phyloP scores from a whole-genome alignment of 768 basidiomycete genomes.

The Mycena pura region DNA sequence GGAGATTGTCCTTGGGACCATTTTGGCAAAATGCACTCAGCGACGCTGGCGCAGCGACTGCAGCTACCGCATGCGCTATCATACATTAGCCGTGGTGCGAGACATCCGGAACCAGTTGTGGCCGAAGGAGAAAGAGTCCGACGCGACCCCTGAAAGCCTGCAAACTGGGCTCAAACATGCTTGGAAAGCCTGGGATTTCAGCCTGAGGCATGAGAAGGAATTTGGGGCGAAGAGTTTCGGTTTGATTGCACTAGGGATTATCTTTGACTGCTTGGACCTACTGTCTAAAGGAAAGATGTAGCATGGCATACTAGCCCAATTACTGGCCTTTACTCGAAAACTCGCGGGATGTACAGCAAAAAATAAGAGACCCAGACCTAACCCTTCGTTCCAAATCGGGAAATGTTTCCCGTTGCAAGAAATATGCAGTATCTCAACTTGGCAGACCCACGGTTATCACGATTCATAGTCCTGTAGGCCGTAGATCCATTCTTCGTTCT shows the following conservation, averaged over 20 bases:
- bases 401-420: not conserved
- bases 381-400: not conserved
- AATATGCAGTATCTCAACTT: too few relatives aligned
- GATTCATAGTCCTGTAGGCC: conserved; percentile 2
- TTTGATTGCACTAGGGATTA: conserved; percentile 62
- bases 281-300: not conserved
- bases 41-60: conserved; percentile 64
- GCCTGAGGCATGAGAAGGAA: conserved; percentile 45
- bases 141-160: conserved; percentile 37
- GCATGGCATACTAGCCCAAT: too few relatives aligned
- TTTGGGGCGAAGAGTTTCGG: conserved; percentile 73
- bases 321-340: too few relatives aligned
- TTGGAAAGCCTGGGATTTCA: conserved; percentile 73
- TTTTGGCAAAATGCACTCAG: conserved; percentile 72
- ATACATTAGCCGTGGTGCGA: conserved; percentile 56
- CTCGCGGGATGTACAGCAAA: too few relatives aligned
- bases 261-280: conserved; percentile 64
- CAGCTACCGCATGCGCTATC: conserved; percentile 66
- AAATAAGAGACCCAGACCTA: too few relatives aligned
- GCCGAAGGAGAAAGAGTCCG: conserved; percentile 29
- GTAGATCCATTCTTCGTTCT: not conserved
- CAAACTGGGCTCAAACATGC: conserved; percentile 52
- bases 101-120: conserved; percentile 53
- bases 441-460: too few relatives aligned
- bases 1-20: conserved; percentile 78